Conservation (phyloP, 768 basidiomycete species). For the Hygrocybe punicea region DNA sequence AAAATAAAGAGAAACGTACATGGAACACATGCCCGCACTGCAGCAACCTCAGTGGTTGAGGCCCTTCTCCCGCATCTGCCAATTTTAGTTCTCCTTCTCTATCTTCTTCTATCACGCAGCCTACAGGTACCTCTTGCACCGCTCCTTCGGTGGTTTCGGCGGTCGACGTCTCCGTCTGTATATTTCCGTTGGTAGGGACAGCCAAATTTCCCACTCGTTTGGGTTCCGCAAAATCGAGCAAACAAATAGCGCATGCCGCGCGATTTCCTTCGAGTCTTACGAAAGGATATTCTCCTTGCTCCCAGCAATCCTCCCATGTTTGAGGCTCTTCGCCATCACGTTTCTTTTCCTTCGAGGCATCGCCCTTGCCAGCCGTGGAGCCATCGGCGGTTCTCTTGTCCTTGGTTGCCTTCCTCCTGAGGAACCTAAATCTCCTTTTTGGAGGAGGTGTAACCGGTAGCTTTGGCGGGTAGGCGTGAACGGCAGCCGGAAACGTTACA, state of each 20-base stretch:
- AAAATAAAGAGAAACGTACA: slow-evolving; percentile 45
- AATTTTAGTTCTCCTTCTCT: slow-evolving; percentile 47
- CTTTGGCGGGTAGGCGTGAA: slow-evolving; percentile 64
- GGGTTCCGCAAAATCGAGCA: slow-evolving; percentile 83
- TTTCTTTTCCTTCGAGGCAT: slow-evolving; percentile 4
- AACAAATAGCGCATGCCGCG: slow-evolving; percentile 79
- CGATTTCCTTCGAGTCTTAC: slow-evolving; percentile 79
- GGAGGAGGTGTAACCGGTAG: slow-evolving; percentile 21
- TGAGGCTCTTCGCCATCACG: slow-evolving; percentile 16
- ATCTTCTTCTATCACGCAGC: slow-evolving; percentile 39
- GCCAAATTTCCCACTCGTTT: slow-evolving; percentile 27
- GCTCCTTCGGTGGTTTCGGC: slow-evolving; percentile 6
- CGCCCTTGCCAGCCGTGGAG: slow-evolving; percentile 1
- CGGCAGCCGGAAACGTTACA: slow-evolving; percentile 44
- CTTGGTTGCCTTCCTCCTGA: slow-evolving; percentile 34
- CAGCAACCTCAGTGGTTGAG: slow-evolving; percentile 72
- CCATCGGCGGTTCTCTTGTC: slow-evolving; percentile 18
- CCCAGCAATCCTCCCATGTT: slow-evolving; percentile 78
- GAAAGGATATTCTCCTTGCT: slow-evolving; percentile 72
- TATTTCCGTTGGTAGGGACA: neutral
- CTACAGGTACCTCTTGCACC: slow-evolving; percentile 31
- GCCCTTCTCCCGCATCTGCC: slow-evolving; percentile 69
- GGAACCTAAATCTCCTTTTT: slow-evolving; percentile 54
- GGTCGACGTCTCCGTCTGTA: slow-evolving; percentile 11
- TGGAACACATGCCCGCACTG: slow-evolving; percentile 88